A percentile compares a stretch with the other conserved stretches of the same genome.
Evolutionary conservation across 2,329 filamentous ascomycete species (phyloP).

Genomic region (Fusarium lateritium): DNA sequence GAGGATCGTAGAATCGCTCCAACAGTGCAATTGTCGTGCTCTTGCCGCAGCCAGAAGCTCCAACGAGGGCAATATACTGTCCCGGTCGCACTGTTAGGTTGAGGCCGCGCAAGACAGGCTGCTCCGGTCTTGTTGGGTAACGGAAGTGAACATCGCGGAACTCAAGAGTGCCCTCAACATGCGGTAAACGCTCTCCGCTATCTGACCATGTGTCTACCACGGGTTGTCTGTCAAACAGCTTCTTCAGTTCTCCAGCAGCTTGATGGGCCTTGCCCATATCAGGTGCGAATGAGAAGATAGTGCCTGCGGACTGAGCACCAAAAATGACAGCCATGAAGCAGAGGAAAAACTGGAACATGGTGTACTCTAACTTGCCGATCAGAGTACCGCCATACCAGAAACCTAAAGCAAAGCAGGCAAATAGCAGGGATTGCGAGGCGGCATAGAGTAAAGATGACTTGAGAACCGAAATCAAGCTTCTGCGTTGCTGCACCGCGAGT

Average conservation of each 20-base stretch:
- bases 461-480: conserved; percentile 79
- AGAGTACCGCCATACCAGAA: conserved; percentile 94
- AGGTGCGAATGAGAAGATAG: conserved; percentile 89
- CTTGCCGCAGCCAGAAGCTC: conserved; percentile 95
- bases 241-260: conserved; percentile 84
- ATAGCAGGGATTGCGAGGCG: conserved; percentile 85
- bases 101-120: conserved; percentile 90
- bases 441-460: conserved; percentile 87
- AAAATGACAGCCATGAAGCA: conserved; percentile 92
- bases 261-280: conserved; percentile 95
- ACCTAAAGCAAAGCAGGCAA: conserved; percentile 86
- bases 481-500: conserved; percentile 75
- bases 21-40: conserved; percentile 92
- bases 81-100: conserved; percentile 81
- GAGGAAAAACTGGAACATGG: conserved; percentile 90
- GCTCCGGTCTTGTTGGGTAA: conserved; percentile 91
- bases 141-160: conserved; percentile 95
- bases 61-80: conserved; percentile 90
- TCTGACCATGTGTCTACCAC: conserved; percentile 85
- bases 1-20: conserved; percentile 94
- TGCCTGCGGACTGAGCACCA: conserved; percentile 91
- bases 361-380: conserved; percentile 79
- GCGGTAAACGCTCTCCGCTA: conserved; percentile 73
- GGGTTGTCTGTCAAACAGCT: conserved; percentile 86
- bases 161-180: conserved; percentile 84